Evolutionary conservation across 495 filamentous ascomycete species (phyloP).

Genomic region (Elaphomyces granulatus): DNA sequence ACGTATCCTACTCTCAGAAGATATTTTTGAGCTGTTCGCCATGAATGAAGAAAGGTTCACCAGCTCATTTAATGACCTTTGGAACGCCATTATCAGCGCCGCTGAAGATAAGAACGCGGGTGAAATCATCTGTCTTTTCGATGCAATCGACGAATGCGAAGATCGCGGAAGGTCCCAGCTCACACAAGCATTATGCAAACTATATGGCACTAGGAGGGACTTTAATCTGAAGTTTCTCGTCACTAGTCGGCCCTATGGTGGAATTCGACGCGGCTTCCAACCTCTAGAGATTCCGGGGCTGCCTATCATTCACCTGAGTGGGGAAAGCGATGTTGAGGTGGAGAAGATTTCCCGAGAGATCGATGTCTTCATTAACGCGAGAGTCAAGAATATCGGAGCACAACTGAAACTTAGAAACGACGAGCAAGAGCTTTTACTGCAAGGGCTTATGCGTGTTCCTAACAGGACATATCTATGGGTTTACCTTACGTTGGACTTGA

Average conservation of each 20-base stretch:
- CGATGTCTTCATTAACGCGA: too few species aligned
- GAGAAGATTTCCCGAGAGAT: too few species aligned
- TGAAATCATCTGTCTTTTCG: constrained; percentile 29
- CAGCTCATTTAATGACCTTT: constrained; percentile 20
- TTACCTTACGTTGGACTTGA: constrained; percentile 14
- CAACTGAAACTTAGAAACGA: constrained; percentile 9
- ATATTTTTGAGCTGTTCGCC: constrained; percentile 11
- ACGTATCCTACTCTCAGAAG: constrained; percentile 12
- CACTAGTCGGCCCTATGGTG: constrained; percentile 24
- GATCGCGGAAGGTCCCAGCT: constrained; percentile 5
- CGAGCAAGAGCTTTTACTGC: constrained; percentile 15
- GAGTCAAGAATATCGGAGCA: too few species aligned
- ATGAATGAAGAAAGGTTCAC: constrained; percentile 12
- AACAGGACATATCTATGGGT: constrained; percentile 30
- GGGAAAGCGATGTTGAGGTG: constrained; percentile 17
- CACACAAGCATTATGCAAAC: too few species aligned
- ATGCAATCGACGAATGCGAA: constrained; percentile 30
- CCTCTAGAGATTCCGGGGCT: constrained; percentile 4
- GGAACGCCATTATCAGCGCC: constrained; percentile 20
- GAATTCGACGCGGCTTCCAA: constrained; percentile 13
- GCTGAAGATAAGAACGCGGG: constrained; percentile 14
- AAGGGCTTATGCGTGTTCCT: constrained; percentile 18
- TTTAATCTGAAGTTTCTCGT: constrained; percentile 25
- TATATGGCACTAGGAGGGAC: background rate
- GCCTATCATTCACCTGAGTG: constrained; percentile 17